A percentile compares a stretch with the other conserved stretches of the same genome.
Conservation (phyloP, 2,329 filamentous ascomycete species). For the Cadophora luteo-olivacea region DNA sequence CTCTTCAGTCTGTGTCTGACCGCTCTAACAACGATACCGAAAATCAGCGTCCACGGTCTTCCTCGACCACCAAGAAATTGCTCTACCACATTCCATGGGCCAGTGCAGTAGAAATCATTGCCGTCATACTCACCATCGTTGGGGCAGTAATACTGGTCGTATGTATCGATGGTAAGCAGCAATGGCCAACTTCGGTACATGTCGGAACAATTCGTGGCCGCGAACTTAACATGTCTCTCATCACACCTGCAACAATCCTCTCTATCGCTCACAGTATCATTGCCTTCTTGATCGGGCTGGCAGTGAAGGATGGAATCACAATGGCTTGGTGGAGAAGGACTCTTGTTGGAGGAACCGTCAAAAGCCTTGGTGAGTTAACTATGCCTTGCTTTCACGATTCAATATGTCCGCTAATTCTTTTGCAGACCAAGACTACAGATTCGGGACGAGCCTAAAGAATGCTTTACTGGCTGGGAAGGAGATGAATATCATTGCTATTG, state of each 20-base stretch:
- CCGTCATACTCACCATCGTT: background rate
- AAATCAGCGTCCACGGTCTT: background rate
- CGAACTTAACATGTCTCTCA: background rate
- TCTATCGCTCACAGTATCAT: background rate
- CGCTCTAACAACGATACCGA: background rate
- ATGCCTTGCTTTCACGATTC: background rate
- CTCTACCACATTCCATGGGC: background rate
- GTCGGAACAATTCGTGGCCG: background rate
- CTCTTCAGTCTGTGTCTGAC: background rate
- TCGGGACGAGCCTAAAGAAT: background rate
- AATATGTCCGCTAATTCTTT: background rate
- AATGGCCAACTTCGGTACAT: conserved; percentile 1
- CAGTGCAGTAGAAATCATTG: background rate
- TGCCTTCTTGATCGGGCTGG: background rate
- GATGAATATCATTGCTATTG: background rate
- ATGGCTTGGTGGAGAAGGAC: conserved; percentile 4
- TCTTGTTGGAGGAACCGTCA: background rate
- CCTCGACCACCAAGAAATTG: background rate
- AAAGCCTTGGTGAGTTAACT: background rate
- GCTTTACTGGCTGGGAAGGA: background rate
- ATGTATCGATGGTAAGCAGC: background rate
- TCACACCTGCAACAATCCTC: background rate
- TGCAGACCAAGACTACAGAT: background rate
- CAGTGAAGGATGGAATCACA: background rate
- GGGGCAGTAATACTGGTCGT: background rate